Evolutionary conservation across 129 eudicot species (phyloP).

Genomic region (Heracleum sosnowskyi): DNA sequence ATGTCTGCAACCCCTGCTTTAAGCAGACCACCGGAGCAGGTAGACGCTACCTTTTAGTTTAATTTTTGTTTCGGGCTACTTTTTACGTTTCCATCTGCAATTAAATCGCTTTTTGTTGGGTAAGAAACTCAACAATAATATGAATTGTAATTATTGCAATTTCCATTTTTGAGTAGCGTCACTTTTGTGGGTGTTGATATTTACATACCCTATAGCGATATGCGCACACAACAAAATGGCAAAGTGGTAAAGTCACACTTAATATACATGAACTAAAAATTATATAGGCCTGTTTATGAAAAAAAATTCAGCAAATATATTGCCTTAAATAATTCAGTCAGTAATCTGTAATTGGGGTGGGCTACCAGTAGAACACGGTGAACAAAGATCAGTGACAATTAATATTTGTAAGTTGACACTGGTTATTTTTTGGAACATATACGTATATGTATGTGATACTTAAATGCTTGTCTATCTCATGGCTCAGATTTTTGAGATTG

Average conservation of each 20-base stretch:
- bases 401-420: background rate
- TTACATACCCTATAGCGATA: background rate
- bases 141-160: background rate
- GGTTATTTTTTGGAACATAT: background rate
- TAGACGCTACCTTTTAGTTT: constrained; percentile 5
- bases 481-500: constrained; percentile 82
- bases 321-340: background rate
- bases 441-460: background rate
- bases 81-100: background rate
- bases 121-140: background rate
- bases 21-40: constrained; percentile 96
- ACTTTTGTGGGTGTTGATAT: background rate
- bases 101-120: background rate
- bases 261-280: background rate
- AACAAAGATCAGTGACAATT: background rate
- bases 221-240: background rate
- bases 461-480: constrained; percentile 1
- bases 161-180: background rate
- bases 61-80: background rate
- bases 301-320: background rate
- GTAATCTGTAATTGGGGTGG: background rate
- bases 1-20: constrained; percentile 92
- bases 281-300: background rate
- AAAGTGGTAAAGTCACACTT: background rate
- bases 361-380: background rate